Evolutionary conservation across 805 yeast species (phyloP), one percentile per base, ranked within the genome.

Genomic region (Clavispora santaluciae): DNA sequence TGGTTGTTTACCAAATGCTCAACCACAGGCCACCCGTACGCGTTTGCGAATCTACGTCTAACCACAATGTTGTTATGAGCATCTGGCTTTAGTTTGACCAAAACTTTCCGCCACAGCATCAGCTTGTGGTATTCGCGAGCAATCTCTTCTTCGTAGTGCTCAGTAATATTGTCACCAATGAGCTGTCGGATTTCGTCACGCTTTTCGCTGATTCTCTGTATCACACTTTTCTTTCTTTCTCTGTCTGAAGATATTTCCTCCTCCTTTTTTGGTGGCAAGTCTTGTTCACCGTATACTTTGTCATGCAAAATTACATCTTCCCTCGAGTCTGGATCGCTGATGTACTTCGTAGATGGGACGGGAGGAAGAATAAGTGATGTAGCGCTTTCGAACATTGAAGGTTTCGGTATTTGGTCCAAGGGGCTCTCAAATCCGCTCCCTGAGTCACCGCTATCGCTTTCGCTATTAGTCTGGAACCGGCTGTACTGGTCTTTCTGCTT

Each of bases 31-130:
- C 96, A 88, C 2, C 99, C 99, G 63, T 83, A 90, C 0, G 96
- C 93, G 63, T 91, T 91, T 5, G 95, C 83, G 68, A 86, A 93
- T 46, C 86, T 66, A 50, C 99, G 72, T 47, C 99, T 70, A 1
- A 91, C 98, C 21, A 87, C 73, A 22, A 93, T 89, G 55, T 89
- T 91, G 55, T 91, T 91, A 57, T 91, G 99, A 0, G 99, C 96
- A 60, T 91, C 99, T 0, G 97, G 96, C 48, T 80, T 76, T 48
- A 93, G 64, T 33, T 79, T 79, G 1, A 90, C 96, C 21, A 93
- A 64, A 3, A 93, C 96, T 61, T 91, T 91, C 33, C 97, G 68
- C 99, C 99, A 91, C 12, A 78, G 61, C 83, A 88, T 76, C 9
- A 76, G 79, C 42, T 76, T 72, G 56, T 91, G 98, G 83, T 95